Percentiles rank a stretch among this genome's conserved stretches.
These are phyloP conservation scores for Carpinus fangiana DNA, from an alignment of 306 rosid genomes.

Conservation along the genomic window DNA sequence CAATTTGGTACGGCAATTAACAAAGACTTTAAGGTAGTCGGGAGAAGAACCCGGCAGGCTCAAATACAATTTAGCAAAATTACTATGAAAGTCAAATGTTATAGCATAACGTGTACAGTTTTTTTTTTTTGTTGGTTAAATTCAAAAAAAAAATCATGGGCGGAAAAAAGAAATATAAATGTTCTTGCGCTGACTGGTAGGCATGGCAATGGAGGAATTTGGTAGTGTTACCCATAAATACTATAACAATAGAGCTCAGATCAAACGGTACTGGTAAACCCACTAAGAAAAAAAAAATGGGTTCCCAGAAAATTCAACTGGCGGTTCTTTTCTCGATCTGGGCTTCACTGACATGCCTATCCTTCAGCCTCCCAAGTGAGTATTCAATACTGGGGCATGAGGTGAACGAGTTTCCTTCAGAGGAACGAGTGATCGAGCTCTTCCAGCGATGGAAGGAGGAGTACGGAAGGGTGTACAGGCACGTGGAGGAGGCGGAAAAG, in stretches of 20 bases:
- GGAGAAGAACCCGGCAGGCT: neutral
- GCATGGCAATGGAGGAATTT: conserved; percentile 13
- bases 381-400: conserved; percentile 46
- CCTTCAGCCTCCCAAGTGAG: conserved; percentile 44
- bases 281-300: conserved; percentile 44
- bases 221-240: conserved; percentile 4
- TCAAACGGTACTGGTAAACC: conserved; percentile 17
- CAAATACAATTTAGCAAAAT: no score
- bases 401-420: conserved; percentile 43
- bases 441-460: conserved; percentile 61
- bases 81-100: neutral
- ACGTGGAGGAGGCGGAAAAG: conserved; percentile 46
- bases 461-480: conserved; percentile 46
- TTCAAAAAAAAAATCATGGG: neutral
- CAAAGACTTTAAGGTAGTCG: neutral
- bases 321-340: conserved; percentile 39
- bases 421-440: conserved; percentile 54
- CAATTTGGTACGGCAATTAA: conserved; percentile 12
- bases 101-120: neutral
- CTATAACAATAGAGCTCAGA: conserved; percentile 9
- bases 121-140: neutral
- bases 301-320: conserved; percentile 34
- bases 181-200: conserved; percentile 54
- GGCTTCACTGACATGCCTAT: conserved; percentile 36
- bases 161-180: conserved; percentile 2